Base-by-base conservation (phyloP, 371 early-diverging fungal genomes). In the Mucor velutinosus region DNA sequence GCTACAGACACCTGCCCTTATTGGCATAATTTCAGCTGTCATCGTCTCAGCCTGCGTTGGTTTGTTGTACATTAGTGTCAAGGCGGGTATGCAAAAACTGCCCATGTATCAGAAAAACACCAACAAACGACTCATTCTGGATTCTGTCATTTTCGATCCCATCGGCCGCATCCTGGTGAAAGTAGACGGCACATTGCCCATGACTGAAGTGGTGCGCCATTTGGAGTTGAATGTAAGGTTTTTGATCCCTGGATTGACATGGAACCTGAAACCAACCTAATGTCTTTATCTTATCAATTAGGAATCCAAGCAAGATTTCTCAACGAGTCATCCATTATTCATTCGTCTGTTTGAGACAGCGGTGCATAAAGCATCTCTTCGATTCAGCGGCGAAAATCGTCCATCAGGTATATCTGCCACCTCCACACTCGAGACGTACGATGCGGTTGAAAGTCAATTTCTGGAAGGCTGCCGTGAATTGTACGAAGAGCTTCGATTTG, bases 131-230 rank as follows among this genome's bases (percentile, higher is more conserved):
- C 62, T 83, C 1, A 71, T 79, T 17, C 39, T 83, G 14, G 77
- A 76, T 49, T 64, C 68, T 3, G 77, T 81, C 15, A 69, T 76
- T 33, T 81, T 79, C 39, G 78, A 83, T 57, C 58, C 58, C 3
- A 57, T 57, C 4, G 81, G 80, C 23, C 71, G 72, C 10, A 71
- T 83, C 7, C 65, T 83, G 10, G 84, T 83, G 15, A 76, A 72
- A 17, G 65, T 74, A 3, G 84, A 81, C 64, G 84, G 84, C 35
- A 71, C 75, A 7, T 64, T 81, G 17, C 84, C 84, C 0, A 77
- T 67, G 68, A 64, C 75, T 32, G 68, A 76, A 66, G 64, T 77
- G 11, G 58, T 58, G 12, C 43, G 69, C 21, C 65, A 75, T 32
- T 65, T 76, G 25, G 63, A 76, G 53, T 37, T 65, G 15, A 53